Percentiles rank a stretch among this genome's conserved stretches.
Evolutionary conservation across 2,329 filamentous ascomycete genomes (phyloP).

Genomic region (Rhynchosporium graminicola): DNA sequence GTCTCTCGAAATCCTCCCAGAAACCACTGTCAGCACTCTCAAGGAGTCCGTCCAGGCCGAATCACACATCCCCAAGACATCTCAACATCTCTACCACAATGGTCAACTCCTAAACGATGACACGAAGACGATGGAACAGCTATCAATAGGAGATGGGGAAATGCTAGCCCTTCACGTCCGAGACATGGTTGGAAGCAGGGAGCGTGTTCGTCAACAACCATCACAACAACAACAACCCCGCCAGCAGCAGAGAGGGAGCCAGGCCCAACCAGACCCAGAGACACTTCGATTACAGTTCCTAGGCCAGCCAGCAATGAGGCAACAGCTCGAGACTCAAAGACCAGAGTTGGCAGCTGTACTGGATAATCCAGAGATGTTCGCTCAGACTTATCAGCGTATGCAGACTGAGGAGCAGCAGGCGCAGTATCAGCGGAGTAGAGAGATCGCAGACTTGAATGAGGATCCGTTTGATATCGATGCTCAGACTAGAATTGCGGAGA

Average conservation of each 20-base stretch:
- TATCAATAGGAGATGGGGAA: constrained; percentile 82
- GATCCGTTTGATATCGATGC: constrained; percentile 94
- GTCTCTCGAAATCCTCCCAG: constrained; percentile 77
- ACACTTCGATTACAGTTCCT: constrained; percentile 80
- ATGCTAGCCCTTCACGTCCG: constrained; percentile 87
- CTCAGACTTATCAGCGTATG: constrained; percentile 67
- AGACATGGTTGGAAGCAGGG: constrained; percentile 50
- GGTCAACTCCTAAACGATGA: constrained; percentile 78
- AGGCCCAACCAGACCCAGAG: constrained; percentile 67
- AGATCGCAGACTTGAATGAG: constrained; percentile 83
- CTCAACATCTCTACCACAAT: constrained; percentile 89
- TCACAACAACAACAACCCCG: constrained; percentile 36
- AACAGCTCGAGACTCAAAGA: constrained; percentile 69
- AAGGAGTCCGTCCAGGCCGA: constrained; percentile 89
- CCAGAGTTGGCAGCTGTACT: constrained; percentile 77
- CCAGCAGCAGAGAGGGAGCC: constrained; percentile 40
- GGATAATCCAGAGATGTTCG: constrained; percentile 75
- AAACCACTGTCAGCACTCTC: constrained; percentile 81
- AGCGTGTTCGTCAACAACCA: constrained; percentile 43
- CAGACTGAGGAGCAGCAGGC: constrained; percentile 70
- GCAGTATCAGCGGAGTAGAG: constrained; percentile 75
- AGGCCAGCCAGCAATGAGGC: constrained; percentile 71
- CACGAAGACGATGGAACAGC: constrained; percentile 76
- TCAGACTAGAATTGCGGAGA: constrained; percentile 91
- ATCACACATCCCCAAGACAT: constrained; percentile 67